phyloP scores from a whole-genome alignment of 2,329 filamentous ascomycete genomes.

The Grosmannia serpens region DNA sequence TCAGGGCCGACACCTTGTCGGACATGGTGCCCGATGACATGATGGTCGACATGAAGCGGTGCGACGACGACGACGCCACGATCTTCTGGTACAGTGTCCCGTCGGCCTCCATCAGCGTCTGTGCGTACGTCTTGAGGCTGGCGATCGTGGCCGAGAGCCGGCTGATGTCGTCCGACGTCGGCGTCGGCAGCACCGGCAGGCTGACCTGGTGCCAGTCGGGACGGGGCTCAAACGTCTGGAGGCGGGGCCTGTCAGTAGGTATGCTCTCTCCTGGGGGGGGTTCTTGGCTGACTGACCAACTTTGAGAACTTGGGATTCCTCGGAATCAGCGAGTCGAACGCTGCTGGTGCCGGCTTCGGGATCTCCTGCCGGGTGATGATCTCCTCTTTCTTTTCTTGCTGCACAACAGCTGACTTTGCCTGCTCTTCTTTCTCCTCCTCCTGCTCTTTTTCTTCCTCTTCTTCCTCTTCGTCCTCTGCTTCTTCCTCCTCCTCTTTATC shows the following conservation, averaged over 20 bases:
- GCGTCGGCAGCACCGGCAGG: conserved; percentile 30
- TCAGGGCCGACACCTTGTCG: conserved; percentile 92
- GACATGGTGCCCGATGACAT: conserved; percentile 94
- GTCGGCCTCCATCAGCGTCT: conserved; percentile 65
- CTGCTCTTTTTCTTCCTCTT: conserved; percentile 16
- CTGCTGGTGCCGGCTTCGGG: not conserved
- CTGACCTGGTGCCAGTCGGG: conserved; percentile 44
- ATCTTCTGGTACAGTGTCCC: conserved; percentile 63
- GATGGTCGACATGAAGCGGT: conserved; percentile 94
- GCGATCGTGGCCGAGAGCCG: conserved; percentile 32
- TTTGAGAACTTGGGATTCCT: conserved; percentile 16
- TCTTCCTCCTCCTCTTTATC: conserved; percentile 16
- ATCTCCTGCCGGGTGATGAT: conserved; percentile 25
- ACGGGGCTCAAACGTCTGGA: conserved; percentile 43
- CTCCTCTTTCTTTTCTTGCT: conserved; percentile 18
- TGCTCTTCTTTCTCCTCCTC: conserved; percentile 25
- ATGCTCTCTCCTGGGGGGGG: not conserved
- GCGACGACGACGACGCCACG: conserved; percentile 69
- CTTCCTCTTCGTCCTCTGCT: conserved; percentile 13
- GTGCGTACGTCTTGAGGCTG: conserved; percentile 57
- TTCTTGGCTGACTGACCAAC: conserved; percentile 27
- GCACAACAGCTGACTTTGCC: conserved; percentile 22
- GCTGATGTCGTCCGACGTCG: conserved; percentile 32
- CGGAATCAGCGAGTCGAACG: conserved; percentile 7
- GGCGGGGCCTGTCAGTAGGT: not conserved